These are phyloP conservation scores for Fonsecaea pugnacius DNA, from an alignment of 2,329 filamentous ascomycete genomes.

Conservation along the genomic window DNA sequence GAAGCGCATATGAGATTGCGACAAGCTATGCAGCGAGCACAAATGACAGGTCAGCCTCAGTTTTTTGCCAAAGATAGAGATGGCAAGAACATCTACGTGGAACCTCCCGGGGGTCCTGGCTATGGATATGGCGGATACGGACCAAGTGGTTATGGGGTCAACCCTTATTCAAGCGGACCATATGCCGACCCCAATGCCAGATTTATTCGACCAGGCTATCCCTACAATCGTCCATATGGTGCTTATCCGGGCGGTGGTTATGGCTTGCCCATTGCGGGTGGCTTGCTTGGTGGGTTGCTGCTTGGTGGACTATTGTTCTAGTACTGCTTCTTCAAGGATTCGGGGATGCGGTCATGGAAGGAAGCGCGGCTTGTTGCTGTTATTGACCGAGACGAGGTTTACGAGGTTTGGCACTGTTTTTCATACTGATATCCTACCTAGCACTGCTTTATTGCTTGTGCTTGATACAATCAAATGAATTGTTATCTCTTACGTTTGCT, in stretches of 20 bases:
- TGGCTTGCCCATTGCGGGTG: constrained; percentile 53
- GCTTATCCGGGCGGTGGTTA: constrained; percentile 52
- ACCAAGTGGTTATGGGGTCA: constrained; percentile 44
- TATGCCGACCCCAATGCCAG: constrained; percentile 56
- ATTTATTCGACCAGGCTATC: constrained; percentile 54
- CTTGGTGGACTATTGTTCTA: constrained; percentile 50
- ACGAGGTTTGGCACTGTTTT: constrained; percentile 1
- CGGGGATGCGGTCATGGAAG: background rate
- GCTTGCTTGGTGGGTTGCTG: constrained; percentile 54
- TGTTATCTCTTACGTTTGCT: background rate
- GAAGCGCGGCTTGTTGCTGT: background rate
- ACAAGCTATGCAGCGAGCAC: constrained; percentile 56
- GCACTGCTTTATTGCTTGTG: background rate
- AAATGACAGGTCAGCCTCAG: constrained; percentile 61
- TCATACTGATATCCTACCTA: constrained; percentile 9
- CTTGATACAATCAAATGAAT: background rate
- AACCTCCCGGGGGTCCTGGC: constrained; percentile 52
- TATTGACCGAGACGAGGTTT: background rate
- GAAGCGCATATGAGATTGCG: constrained; percentile 57
- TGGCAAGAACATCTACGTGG: constrained; percentile 62
- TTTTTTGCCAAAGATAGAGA: constrained; percentile 59
- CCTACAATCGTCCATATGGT: constrained; percentile 54
- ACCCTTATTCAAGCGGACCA: constrained; percentile 51
- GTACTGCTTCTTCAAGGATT: background rate
- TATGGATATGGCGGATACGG: constrained; percentile 31